Evolutionary conservation across 257 asterid genomes (phyloP).

Genomic region (Jacaranda copaia): DNA sequence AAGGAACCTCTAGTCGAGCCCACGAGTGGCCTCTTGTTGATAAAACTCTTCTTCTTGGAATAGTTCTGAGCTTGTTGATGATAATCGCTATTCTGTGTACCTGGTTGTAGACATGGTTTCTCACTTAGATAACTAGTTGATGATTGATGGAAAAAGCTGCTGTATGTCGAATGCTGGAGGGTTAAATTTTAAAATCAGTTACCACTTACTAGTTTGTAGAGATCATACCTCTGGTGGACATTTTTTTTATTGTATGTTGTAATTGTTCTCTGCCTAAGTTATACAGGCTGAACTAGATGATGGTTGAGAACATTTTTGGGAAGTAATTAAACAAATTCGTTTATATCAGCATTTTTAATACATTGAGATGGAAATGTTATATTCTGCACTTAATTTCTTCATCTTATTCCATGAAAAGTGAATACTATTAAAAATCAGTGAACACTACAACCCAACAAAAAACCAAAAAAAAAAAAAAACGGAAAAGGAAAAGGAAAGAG

Average conservation of each 20-base stretch:
- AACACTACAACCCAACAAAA: slow-evolving; percentile 7
- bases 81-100: slow-evolving; percentile 55
- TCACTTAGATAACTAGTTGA: not conserved
- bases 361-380: slow-evolving; percentile 23
- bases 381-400: slow-evolving; percentile 29
- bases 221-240: slow-evolving; percentile 7
- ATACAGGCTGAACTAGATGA: not conserved
- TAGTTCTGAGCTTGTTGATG: slow-evolving; percentile 61
- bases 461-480: no score
- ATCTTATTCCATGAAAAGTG: slow-evolving; percentile 36
- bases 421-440: slow-evolving; percentile 24
- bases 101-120: slow-evolving; percentile 43
- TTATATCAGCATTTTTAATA: slow-evolving; percentile 23
- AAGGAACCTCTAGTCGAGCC: slow-evolving; percentile 22
- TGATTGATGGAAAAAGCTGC: not conserved
- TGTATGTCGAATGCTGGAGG: not conserved
- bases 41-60: slow-evolving; percentile 65
- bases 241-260: slow-evolving; percentile 11
- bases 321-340: slow-evolving; percentile 25
- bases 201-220: not conserved
- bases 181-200: slow-evolving; percentile 13
- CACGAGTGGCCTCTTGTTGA: slow-evolving; percentile 61
- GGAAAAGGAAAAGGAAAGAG: not conserved
- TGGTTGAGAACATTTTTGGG: not conserved
- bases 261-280: slow-evolving; percentile 8